Conservation (phyloP, 768 basidiomycete genomes). For the Suillus plorans region DNA sequence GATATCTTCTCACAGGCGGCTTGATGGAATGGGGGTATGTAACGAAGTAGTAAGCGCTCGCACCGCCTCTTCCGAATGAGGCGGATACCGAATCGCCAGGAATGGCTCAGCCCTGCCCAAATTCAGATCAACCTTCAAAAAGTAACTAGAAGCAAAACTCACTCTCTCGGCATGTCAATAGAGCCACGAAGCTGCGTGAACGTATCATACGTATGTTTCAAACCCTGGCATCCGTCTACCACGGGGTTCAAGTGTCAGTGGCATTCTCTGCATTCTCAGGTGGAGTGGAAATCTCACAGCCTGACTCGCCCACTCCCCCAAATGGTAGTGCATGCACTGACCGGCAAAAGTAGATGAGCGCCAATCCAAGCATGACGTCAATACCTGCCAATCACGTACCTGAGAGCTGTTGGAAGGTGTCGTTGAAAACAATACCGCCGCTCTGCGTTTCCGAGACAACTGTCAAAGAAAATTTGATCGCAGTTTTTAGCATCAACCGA, state of each 20-base stretch:
- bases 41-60: constrained; percentile 11
- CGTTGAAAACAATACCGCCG: constrained; percentile 59
- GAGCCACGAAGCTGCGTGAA: constrained; percentile 52
- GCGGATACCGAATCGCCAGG: constrained; percentile 24
- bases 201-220: constrained; percentile 53
- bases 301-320: constrained; percentile 60
- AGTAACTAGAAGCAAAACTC: constrained; percentile 13
- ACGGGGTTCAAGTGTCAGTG: constrained; percentile 1
- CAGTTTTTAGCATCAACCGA: neutral
- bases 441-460: constrained; percentile 57
- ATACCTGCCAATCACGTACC: constrained; percentile 31
- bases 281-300: constrained; percentile 44
- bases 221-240: constrained; percentile 52
- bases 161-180: constrained; percentile 61
- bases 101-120: constrained; percentile 21
- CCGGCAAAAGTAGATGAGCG: constrained; percentile 10
- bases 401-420: constrained; percentile 53
- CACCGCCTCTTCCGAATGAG: constrained; percentile 19
- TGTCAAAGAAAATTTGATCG: constrained; percentile 19
- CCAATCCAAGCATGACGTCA: constrained; percentile 14
- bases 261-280: neutral
- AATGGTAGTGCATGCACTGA: constrained; percentile 46
- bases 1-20: constrained; percentile 1
- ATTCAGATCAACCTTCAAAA: constrained; percentile 8
- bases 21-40: constrained; percentile 18